phyloP scores from a whole-genome alignment of 2,329 filamentous ascomycete species.

The Sporothrix schenckii region DNA sequence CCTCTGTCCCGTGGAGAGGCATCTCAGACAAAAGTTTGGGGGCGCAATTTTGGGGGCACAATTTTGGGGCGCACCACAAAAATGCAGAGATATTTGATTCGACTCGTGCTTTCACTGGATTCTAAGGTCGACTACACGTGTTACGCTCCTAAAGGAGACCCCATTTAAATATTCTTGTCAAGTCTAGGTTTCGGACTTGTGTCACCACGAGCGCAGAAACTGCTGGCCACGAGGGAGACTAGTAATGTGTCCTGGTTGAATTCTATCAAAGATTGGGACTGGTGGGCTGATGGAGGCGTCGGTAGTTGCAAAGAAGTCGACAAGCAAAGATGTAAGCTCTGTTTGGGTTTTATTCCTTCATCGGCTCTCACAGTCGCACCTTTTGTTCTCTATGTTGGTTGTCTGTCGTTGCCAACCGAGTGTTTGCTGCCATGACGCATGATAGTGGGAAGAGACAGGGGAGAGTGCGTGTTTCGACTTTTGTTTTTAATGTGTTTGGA shows the following conservation, averaged over 20 bases:
- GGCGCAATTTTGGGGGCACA: not conserved
- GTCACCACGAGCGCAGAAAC: slow-evolving; percentile 4
- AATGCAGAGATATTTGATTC: not conserved
- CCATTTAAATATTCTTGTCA: not conserved
- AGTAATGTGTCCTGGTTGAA: not conserved
- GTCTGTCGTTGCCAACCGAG: not conserved
- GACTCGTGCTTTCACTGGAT: not conserved
- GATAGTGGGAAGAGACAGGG: not conserved
- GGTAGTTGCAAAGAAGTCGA: not conserved
- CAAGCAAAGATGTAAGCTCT: not conserved
- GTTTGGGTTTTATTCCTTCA: not conserved
- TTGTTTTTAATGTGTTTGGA: not conserved
- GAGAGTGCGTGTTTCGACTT: not conserved
- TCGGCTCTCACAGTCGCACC: not conserved
- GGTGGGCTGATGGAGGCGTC: not conserved
- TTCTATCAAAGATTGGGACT: not conserved
- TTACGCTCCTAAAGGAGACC: not conserved
- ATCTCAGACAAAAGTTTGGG: not conserved
- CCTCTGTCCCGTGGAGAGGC: not conserved
- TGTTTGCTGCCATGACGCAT: not conserved
- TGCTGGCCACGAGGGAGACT: not conserved
- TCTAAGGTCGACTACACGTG: slow-evolving; percentile 13
- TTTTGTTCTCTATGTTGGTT: not conserved
- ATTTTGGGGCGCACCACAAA: not conserved
- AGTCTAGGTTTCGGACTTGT: not conserved